phyloP scores from a whole-genome alignment of 345 rosid genomes.

The Arabidopsis suecica region DNA sequence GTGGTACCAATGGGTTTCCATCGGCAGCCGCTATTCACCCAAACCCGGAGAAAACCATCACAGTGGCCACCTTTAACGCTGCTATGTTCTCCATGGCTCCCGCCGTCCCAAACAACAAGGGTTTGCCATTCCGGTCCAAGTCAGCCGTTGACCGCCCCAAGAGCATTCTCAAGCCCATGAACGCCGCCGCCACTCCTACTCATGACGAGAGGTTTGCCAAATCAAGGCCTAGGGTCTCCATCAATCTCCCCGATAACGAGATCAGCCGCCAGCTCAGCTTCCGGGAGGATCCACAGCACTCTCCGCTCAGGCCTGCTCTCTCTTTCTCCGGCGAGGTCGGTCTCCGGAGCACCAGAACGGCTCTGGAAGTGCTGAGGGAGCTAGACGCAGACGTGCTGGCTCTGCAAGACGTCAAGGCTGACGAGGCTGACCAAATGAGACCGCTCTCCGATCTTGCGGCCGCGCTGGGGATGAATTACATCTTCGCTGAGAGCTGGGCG shows the following conservation, averaged over 20 bases:
- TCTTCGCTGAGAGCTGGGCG: conserved; percentile 99
- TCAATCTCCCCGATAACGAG: conserved; percentile 93
- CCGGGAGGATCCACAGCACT: conserved; percentile 51
- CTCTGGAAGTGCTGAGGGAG: conserved; percentile 77
- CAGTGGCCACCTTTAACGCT: conserved; percentile 88
- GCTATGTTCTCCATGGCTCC: conserved; percentile 96
- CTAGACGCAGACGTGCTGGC: conserved; percentile 87
- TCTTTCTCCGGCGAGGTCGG: conserved; percentile 41
- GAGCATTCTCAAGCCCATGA: conserved; percentile 76
- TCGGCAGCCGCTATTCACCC: conserved; percentile 49
- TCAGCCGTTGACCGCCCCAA: conserved; percentile 66
- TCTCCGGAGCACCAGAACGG: conserved; percentile 57
- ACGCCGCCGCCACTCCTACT: conserved; percentile 11
- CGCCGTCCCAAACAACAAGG: conserved; percentile 56
- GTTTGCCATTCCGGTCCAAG: conserved; percentile 50
- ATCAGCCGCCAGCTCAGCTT: conserved; percentile 77
- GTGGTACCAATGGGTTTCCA: conserved; percentile 10
- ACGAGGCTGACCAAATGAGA: conserved; percentile 88
- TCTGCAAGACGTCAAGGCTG: conserved; percentile 92
- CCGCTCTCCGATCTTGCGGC: conserved; percentile 94
- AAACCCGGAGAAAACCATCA: conserved; percentile 54
- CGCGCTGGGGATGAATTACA: conserved; percentile 85
- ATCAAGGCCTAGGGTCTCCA: conserved; percentile 86
- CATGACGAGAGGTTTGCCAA: conserved; percentile 57
- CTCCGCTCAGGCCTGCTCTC: conserved; percentile 43